Conservation (phyloP, 2,329 filamentous ascomycete genomes). For the Blumeria hordei region DNA sequence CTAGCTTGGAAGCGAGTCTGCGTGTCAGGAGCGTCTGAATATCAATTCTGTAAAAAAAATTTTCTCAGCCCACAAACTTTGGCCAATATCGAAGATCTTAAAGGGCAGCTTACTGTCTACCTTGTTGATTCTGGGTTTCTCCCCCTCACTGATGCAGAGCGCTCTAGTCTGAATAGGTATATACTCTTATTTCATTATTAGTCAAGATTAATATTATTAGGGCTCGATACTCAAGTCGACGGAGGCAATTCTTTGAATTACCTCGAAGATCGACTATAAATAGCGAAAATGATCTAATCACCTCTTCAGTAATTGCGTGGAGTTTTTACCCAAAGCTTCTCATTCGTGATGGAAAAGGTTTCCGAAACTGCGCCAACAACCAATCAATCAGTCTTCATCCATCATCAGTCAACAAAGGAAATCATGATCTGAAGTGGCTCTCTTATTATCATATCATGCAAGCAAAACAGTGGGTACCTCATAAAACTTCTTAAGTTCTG, state of each 20-base stretch:
- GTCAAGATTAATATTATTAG: constrained; percentile 11
- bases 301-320: constrained; percentile 68
- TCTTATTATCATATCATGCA: constrained; percentile 98
- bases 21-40: constrained; percentile 45
- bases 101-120: constrained; percentile 67
- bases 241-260: constrained; percentile 52
- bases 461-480: constrained; percentile 39
- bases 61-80: constrained; percentile 78
- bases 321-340: constrained; percentile 91
- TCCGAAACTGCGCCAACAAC: constrained; percentile 82
- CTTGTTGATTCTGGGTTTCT: constrained; percentile 72
- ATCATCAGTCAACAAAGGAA: constrained; percentile 64
- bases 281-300: constrained; percentile 56
- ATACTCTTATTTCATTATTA: constrained; percentile 14
- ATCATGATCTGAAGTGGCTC: constrained; percentile 48
- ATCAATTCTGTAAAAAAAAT: constrained; percentile 83
- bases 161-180: constrained; percentile 35
- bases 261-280: constrained; percentile 52
- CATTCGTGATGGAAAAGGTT: constrained; percentile 59
- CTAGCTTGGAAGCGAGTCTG: constrained; percentile 68
- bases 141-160: constrained; percentile 48
- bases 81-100: constrained; percentile 82
- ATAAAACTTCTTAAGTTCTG: background rate
- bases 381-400: constrained; percentile 73
- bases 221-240: constrained; percentile 38